Evolutionary conservation across 495 filamentous ascomycete genomes (phyloP).

Genomic region (Apiosordaria backusii): DNA sequence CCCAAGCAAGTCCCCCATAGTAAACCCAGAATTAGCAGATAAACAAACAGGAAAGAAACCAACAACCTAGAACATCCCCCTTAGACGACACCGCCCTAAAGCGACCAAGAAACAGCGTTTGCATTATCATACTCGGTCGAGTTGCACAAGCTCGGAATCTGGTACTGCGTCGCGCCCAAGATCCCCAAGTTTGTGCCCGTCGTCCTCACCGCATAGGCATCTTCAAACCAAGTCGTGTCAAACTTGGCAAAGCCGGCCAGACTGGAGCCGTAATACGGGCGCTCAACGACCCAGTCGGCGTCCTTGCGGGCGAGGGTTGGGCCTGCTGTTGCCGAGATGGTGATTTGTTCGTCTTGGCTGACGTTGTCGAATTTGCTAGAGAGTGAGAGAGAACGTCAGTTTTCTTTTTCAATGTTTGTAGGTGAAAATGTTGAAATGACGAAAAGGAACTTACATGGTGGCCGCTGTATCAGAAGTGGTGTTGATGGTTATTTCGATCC

Average conservation of each 20-base stretch:
- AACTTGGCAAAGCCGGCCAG: slow-evolving; percentile 27
- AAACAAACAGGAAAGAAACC: neutral
- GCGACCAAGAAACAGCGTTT: slow-evolving; percentile 17
- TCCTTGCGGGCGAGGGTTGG: slow-evolving; percentile 23
- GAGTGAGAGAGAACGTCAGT: neutral
- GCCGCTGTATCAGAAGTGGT: slow-evolving; percentile 25
- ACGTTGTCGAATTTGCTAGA: slow-evolving; percentile 20
- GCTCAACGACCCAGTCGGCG: slow-evolving; percentile 34
- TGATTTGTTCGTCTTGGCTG: slow-evolving; percentile 14
- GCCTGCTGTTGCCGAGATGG: slow-evolving; percentile 17
- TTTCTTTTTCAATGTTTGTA: neutral
- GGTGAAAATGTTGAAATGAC: neutral
- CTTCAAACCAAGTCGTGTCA: slow-evolving; percentile 31
- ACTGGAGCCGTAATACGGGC: slow-evolving; percentile 24
- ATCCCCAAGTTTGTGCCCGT: slow-evolving; percentile 18
- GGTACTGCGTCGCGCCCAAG: slow-evolving; percentile 28
- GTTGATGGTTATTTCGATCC: slow-evolving; percentile 31
- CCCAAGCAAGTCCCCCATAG: neutral
- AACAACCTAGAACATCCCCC: neutral
- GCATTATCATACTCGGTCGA: slow-evolving; percentile 22
- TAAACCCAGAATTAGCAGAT: neutral
- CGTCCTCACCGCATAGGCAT: slow-evolving; percentile 18
- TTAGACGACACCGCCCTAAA: neutral
- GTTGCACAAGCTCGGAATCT: slow-evolving; percentile 23
- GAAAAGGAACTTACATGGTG: slow-evolving; percentile 19